Percentiles rank a stretch among this genome's conserved stretches.
Evolutionary conservation across 169 alveolate species (phyloP).

Genomic region (Plasmodium inui): DNA sequence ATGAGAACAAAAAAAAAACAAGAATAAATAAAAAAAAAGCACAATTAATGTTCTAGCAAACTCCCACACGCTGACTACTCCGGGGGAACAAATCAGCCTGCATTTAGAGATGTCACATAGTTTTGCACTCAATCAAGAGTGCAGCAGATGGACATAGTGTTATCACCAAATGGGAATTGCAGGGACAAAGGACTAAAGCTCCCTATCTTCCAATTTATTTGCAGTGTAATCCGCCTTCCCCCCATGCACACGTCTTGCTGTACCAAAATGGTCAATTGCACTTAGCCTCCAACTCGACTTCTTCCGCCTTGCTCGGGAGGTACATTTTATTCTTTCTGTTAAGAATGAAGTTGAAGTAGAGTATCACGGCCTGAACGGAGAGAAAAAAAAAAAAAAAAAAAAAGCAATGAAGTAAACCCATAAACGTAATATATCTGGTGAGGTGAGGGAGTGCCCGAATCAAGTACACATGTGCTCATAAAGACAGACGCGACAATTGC

Average conservation of each 20-base stretch:
- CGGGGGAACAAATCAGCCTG: neutral
- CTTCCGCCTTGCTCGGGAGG: slow-evolving; percentile 26
- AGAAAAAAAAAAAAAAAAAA: neutral
- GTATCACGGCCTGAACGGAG: slow-evolving; percentile 11
- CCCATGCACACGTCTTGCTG: neutral
- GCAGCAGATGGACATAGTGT: neutral
- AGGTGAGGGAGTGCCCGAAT: neutral
- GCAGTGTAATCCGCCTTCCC: neutral
- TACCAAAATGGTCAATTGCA: slow-evolving; percentile 9
- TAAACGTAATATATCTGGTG: neutral
- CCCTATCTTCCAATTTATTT: neutral
- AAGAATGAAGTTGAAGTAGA: slow-evolving; percentile 17
- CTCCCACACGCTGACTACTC: neutral
- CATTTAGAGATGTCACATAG: neutral
- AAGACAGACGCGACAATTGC: neutral
- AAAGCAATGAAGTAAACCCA: neutral
- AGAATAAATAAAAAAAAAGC: too few species aligned
- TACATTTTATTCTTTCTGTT: slow-evolving; percentile 20
- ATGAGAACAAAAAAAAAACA: neutral
- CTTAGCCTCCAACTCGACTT: slow-evolving; percentile 43
- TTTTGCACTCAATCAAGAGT: neutral
- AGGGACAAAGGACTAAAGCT: neutral
- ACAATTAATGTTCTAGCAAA: neutral
- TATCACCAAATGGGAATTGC: neutral
- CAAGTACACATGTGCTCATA: neutral